Base-by-base conservation (phyloP, 306 rosid species). In the Lupinus albus region DNA sequence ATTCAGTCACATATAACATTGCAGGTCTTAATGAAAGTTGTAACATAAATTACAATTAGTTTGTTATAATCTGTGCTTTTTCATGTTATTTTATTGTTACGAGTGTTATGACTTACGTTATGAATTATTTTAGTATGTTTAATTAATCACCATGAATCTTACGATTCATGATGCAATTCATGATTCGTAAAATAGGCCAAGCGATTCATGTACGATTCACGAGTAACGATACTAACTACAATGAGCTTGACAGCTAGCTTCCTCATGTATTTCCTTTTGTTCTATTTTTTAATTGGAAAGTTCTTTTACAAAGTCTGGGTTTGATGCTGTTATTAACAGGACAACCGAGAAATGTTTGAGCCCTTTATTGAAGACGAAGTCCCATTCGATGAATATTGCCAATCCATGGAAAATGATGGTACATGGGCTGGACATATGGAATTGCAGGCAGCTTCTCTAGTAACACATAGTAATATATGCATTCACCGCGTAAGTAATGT, bases 391-490 rank as follows among this genome's bases (percentile, higher is more conserved):
- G 80, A 89, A 51, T 89, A 89, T 77, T 89, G 94, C 74, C 88
- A 74, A 53, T 68, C 86, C 59, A 89, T 89, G 96, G 88, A 77
- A 73, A 82, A 85, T 44, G 94, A 89, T 60, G 91, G 94, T 54
- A 89, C 94, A 21, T 89, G 96, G 96, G 94, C 96, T 49, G 96
- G 96, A 59, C 82, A 89, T 68, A 84, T 89, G 85, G 96, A 89
- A 85, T 68, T 89, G 83, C 96, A 89, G 79, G 91, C 96, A 62
- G 96, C 94, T 77, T 89, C 96, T 78, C 94, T 89, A 76, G 94
- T 85, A 70, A 80, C 84, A 11, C 88, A 70, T 48, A 63, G 79
- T 85, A 87, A 89, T 47, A 76, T 89, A 72, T 89, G 96, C 85
- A 89, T 89, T 80, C 96, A 87, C 72, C 74, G 78, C 81, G 96